Base-by-base conservation (phyloP, 345 rosid genomes). In the Streptanthus diversifolius region DNA sequence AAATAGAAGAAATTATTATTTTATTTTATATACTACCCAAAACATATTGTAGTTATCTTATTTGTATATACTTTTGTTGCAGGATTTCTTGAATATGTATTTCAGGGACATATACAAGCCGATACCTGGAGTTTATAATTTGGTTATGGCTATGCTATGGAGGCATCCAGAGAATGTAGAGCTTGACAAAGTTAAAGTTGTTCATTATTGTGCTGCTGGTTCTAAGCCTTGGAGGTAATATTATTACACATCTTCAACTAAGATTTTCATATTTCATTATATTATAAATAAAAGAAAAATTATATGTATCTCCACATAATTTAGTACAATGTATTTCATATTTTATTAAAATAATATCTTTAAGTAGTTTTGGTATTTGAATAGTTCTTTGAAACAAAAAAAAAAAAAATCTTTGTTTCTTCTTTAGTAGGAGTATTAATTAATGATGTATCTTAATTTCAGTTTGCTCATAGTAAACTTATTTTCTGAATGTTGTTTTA, bases 141-240 rank as follows among this genome's bases (percentile, higher is more conserved):
- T 90, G 40, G 89, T 88, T 0, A 27, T 85, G 72, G 96, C 96
- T 41, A 72, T 88, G 96, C 68, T 90, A 3, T 90, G 96, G 96
- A 87, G 91, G 47, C 96, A 88, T 54, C 93, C 89, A 0, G 91
- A 90, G 72, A 90, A 88, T 58, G 55, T 90, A 22, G 77, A 86
- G 54, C 68, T 85, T 19, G 84, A 82, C 22, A 52, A 84, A 25
- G 85, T 76, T 9, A 86, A 85, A 73, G 96, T 88, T 47, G 93
- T 77, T 73, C 96, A 90, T 29, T 86, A 86, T 24, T 88, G 92
- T 80, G 93, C 93, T n/a, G 89, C 84, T 59, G 88, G 92, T 75
- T 60, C 86, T 40, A 85, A 85, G 68, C 92, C 89, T 6, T 85
- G 92, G 86, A 75, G 79, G 79, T 74, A 53, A n/a, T 48, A 68